Evolutionary conservation across 306 rosid genomes (phyloP), one percentile per base, ranked within the genome.

Genomic region (Vigna angularis): DNA sequence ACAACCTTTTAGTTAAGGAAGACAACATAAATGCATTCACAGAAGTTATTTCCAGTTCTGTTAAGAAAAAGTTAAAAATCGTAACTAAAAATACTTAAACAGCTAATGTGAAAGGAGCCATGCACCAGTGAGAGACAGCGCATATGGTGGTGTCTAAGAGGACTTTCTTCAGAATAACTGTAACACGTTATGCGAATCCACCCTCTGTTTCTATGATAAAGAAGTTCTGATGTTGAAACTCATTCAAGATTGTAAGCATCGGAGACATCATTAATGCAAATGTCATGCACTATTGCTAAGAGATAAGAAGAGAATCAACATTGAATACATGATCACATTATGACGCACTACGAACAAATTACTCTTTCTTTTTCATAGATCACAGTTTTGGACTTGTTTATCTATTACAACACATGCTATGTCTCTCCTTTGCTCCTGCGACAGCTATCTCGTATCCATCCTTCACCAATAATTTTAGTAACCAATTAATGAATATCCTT

Each of bases 91-190:
- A 4, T 30, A 30, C 34, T 30, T 30, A 4, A 30, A 30, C 5
- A 30, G 34, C 34, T 28, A 12, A 42, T 42, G 18, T 7, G 47
- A 8, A 52, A 12, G 18, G 30, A 64, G 20, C 22, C 45, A 32
- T 58, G 7, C 44, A 53, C 34, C 66, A 18, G 0, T 1, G 17
- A 5, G 63, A 56, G 63, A 56, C 32, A 56, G 0, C 16, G 17
- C 73, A 50, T 66, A 16, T 53, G 88, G 71, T 57, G 32, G 45
- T 76, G 87, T 78, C 70, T 34, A 34, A 34, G 38, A 34, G 38
- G 12, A 22, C 18, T 57, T 20, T 58, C 16, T 12, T 4, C 45
- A 30, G 47, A 16, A 10, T 38, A 18, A 16, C 7, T 76, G 40
- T 36, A 36, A 36, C 61, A 32, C 4, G 6, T 32, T 32, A 32